Conservation (phyloP, 2,329 filamentous ascomycete species). For the Clonostachys rosea region DNA sequence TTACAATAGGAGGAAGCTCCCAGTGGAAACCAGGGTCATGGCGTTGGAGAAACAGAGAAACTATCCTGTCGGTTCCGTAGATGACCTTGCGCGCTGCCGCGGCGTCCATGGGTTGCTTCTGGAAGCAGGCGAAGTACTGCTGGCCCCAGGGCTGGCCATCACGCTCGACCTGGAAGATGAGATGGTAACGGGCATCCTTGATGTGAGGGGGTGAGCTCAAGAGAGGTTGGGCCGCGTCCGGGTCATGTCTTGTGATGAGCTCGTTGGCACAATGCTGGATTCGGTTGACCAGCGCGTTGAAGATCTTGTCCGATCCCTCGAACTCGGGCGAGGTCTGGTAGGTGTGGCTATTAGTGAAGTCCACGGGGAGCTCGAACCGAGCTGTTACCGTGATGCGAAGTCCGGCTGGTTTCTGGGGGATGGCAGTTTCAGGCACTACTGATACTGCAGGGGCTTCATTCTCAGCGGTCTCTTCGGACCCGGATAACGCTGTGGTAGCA, state of each 20-base stretch:
- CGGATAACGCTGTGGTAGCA: too few species aligned
- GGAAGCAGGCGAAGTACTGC: constrained; percentile 42
- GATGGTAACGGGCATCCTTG: constrained; percentile 42
- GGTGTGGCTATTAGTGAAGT: constrained; percentile 34
- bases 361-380: constrained; percentile 37
- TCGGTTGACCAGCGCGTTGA: constrained; percentile 41
- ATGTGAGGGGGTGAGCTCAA: constrained; percentile 17
- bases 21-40: constrained; percentile 46
- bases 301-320: constrained; percentile 37
- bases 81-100: constrained; percentile 39
- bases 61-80: constrained; percentile 41
- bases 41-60: constrained; percentile 43
- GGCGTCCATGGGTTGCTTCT: constrained; percentile 37
- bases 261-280: constrained; percentile 47
- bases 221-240: constrained; percentile 34
- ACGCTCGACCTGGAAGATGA: constrained; percentile 39
- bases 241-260: constrained; percentile 48
- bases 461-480: too few species aligned
- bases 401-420: neutral
- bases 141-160: constrained; percentile 35
- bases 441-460: too few species aligned
- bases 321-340: constrained; percentile 41
- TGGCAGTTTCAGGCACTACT: too few species aligned
- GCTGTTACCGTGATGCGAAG: constrained; percentile 38
- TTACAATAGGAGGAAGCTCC: constrained; percentile 35